phyloP scores from a whole-genome alignment of 78 protist genomes.

The slime mould (Dictyostelium discoideum) region dicty_2.7 NC_007091.3:695501-696000 shows the following conservation, averaged over 20 bases:
- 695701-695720: constrained; percentile 39
- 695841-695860: not conserved
- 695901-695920: constrained; percentile 2
- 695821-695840: not conserved
- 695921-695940: constrained; percentile 59
- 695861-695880: not conserved
- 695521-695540: constrained; percentile 5
- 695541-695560: constrained; percentile 62
- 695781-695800: not conserved
- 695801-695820: not conserved
- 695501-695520: constrained; percentile 51
- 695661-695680: constrained; percentile 31
- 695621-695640: not conserved
- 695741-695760: not conserved
- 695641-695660: constrained; percentile 45
- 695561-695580: not conserved
- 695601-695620: not conserved
- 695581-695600: not conserved
- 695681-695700: constrained; percentile 51
- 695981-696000: constrained; percentile 39
- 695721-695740: not conserved
- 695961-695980: constrained; percentile 70
- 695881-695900: not conserved
- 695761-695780: not conserved
- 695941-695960: constrained; percentile 52